Evolutionary conservation across 768 basidiomycete genomes (phyloP), one percentile per base, ranked within the genome.

Genomic region (Hypholoma sublateritium): DNA sequence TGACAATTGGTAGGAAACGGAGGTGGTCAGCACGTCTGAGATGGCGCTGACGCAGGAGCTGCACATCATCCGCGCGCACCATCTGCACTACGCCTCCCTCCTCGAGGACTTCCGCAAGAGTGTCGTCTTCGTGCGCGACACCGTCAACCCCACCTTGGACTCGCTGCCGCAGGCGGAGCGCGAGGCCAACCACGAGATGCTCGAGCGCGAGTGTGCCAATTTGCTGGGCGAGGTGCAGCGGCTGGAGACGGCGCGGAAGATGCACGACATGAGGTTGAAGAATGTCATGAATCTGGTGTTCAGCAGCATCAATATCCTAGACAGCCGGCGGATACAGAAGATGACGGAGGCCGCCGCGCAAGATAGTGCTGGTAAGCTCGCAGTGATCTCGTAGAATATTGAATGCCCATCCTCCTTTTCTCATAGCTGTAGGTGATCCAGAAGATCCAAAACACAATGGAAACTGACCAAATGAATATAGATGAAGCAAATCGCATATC

Each of bases 31-130:
- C 11, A 62, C 64, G 17, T 61, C 61, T 2, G 58, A 62, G 36
- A 71, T 74, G 55, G 49, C 61, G 13, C 71, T 81, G 17, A 83
- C 84, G 1, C 78, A 70, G 22, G 74, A 80, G 43, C 70, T 85
- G 42, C 82, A 85, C 57, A 70, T 80, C 55, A 73, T 86, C 53
- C 82, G 80, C 37, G 84, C 84, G 0, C 81, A 83, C 56, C 73
- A 79, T 22, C 72, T 86, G 13, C 80, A 84, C 65, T 82, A 85
- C 64, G 70, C 74, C 6, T 75, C 77, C 4, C 74, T 86, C 24
- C 73, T 85, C 14, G 70, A 78, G n/a, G 80, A 84, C 57, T 83
- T 85, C 58, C 66, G 65, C 13, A 81, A 82, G 60, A 69, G 80
- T 0, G 76, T 85, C 22, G 9, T 59, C 0, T 86, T 86, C 52